A percentile compares a stretch with the other conserved stretches of the same genome.
Conservation (phyloP, 2,329 filamentous ascomycete species). For the Harringtonia aguacate region DNA sequence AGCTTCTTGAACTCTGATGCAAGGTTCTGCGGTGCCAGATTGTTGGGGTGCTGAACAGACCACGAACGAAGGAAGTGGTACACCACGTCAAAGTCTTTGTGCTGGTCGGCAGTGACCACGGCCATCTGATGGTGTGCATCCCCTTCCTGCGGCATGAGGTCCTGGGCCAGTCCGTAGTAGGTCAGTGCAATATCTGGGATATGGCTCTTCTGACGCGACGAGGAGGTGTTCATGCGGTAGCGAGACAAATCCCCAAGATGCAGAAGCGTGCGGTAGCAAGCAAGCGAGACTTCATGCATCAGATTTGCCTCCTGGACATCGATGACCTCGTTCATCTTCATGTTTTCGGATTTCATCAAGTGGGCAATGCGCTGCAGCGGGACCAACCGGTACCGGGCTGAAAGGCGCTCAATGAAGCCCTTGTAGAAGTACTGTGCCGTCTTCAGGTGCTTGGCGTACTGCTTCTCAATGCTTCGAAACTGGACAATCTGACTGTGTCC, state of each 20-base stretch:
- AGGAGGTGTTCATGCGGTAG: conserved; percentile 51
- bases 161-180: conserved; percentile 75
- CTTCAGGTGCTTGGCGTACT: conserved; percentile 78
- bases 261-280: conserved; percentile 75
- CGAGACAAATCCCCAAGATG: conserved; percentile 83
- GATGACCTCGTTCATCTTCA: conserved; percentile 17
- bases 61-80: conserved; percentile 85
- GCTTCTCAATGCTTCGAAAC: conserved; percentile 68
- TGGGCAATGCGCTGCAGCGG: conserved; percentile 30
- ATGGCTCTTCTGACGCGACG: conserved; percentile 60
- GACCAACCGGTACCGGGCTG: conserved; percentile 40
- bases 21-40: conserved; percentile 64
- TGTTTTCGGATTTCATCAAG: conserved; percentile 28
- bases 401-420: conserved; percentile 69
- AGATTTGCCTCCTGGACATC: conserved; percentile 37
- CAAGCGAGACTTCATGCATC: conserved; percentile 51
- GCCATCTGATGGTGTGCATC: conserved; percentile 84
- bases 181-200: conserved; percentile 72
- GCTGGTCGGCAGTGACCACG: conserved; percentile 67
- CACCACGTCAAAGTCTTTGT: conserved; percentile 66
- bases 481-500: conserved; percentile 43
- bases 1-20: conserved; percentile 61
- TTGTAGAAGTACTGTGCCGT: conserved; percentile 82
- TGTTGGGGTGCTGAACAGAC: conserved; percentile 60
- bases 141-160: conserved; percentile 68